phyloP scores from a whole-genome alignment of 2,329 filamentous ascomycete genomes.

The Claviceps sp. region DNA sequence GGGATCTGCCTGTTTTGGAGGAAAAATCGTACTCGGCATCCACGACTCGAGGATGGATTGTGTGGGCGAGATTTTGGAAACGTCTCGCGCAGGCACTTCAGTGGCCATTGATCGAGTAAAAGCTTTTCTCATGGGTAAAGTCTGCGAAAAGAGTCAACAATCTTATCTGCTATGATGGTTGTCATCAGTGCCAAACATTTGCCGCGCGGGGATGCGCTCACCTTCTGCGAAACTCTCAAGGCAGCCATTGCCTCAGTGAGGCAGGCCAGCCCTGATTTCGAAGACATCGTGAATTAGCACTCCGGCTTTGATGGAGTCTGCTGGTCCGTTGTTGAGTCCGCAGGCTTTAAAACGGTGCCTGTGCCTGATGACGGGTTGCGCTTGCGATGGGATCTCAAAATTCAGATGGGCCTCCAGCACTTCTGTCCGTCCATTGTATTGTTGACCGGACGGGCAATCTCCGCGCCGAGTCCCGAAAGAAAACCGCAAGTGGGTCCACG shows the following conservation, averaged over 20 bases:
- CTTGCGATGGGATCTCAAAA: constrained; percentile 9
- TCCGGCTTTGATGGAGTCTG: background rate
- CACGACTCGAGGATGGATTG: constrained; percentile 27
- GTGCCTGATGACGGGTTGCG: constrained; percentile 5
- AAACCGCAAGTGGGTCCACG: constrained; percentile 12
- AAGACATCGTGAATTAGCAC: constrained; percentile 5
- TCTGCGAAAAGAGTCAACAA: constrained; percentile 12
- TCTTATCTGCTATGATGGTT: background rate
- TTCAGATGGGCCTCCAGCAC: constrained; percentile 15
- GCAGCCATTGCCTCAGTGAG: constrained; percentile 40
- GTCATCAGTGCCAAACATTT: background rate
- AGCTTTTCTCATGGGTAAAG: constrained; percentile 22
- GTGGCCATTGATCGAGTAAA: constrained; percentile 45
- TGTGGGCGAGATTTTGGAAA: constrained; percentile 21
- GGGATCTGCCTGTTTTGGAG: background rate
- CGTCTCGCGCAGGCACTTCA: constrained; percentile 26
- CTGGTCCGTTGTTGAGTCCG: background rate
- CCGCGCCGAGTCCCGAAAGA: constrained; percentile 11
- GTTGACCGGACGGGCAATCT: constrained; percentile 10
- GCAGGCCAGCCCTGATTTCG: constrained; percentile 31
- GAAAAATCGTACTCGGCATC: constrained; percentile 27
- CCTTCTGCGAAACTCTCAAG: constrained; percentile 31
- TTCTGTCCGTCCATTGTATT: background rate
- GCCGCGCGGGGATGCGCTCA: constrained; percentile 8
- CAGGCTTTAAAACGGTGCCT: constrained; percentile 3